Evolutionary conservation across 208 protist species (phyloP), one percentile per base, ranked within the genome.

Genomic region (Leishmania gerbilli): DNA sequence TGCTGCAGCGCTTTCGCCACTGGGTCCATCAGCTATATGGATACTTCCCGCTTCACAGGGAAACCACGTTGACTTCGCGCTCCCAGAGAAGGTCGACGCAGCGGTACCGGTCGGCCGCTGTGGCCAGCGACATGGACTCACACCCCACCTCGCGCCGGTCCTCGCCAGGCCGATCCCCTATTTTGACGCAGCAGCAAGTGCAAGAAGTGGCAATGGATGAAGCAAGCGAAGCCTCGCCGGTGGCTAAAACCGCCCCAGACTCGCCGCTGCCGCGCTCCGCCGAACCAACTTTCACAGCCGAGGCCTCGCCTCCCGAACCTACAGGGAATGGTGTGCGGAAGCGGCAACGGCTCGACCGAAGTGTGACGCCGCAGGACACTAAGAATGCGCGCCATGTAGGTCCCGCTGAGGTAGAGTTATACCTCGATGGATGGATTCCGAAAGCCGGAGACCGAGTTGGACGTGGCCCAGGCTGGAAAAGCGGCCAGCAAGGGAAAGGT

Each of bases 1-100:
- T 97, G 51, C 80, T 97, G 37, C 90, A 93, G 62, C 76, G 92
- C 31, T 82, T 94, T 55, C 86, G 94, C 31, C 92, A 96, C 74
- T 79, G 95, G 76, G 86, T 91, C 42, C 92, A 96, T 76, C 86
- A 87, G 31, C 82, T 95, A 53, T 97, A 93, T 80, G 90, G 87
- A 3, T 58, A 81, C 45, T 88, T 87, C 74, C 79, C 80, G 21
- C 77, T 85, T 9, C 74, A 80, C n/a, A 34, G 82, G 24, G 82
- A 85, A 34, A 67, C 58, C 1, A 47, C 62, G 11, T 45, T 55
- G 1, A 37, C 77, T 11, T 47, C 77, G 42, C 82, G 77, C 24
- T 19, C 60, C 40, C 82, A 85, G 31, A 42, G 71, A 21, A 37
- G 72, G 53, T 85, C 82, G 17, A 77, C 82, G 51, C 82, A 85